Percentiles rank a stretch among this genome's conserved stretches.
Evolutionary conservation across 306 rosid species (phyloP).

Genomic region (Citrullus amarus): DNA sequence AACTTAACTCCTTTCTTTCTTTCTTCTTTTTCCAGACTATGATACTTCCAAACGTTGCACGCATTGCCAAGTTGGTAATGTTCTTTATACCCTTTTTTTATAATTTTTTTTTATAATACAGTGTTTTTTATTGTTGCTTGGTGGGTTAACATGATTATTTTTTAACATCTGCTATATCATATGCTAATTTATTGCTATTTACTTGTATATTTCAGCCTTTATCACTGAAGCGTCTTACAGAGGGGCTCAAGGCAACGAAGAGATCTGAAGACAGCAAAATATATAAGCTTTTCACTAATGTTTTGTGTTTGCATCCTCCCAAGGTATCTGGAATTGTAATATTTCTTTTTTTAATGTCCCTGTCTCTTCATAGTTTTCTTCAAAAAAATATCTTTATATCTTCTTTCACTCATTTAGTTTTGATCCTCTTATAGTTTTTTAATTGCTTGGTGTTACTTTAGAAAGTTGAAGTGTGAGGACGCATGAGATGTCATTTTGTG

Average conservation of each 20-base stretch:
- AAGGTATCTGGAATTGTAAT: slow-evolving; percentile 34
- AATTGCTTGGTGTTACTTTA: neutral
- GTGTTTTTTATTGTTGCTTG: neutral
- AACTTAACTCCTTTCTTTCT: neutral
- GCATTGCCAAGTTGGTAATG: slow-evolving; percentile 81
- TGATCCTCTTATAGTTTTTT: neutral
- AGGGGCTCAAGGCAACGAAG: slow-evolving; percentile 63
- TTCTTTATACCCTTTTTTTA: slow-evolving; percentile 10
- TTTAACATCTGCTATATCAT: neutral
- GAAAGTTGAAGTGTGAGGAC: neutral
- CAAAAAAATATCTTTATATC: neutral
- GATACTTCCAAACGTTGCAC: slow-evolving; percentile 87
- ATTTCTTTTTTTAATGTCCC: neutral
- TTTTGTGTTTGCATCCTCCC: slow-evolving; percentile 57
- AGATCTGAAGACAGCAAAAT: slow-evolving; percentile 60
- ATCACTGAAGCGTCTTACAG: slow-evolving; percentile 67
- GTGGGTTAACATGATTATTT: neutral
- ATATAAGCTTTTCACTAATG: slow-evolving; percentile 72
- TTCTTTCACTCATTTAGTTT: neutral
- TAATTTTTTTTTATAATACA: neutral
- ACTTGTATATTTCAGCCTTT: slow-evolving; percentile 48
- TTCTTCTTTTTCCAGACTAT: slow-evolving; percentile 42
- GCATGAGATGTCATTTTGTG: neutral
- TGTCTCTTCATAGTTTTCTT: neutral
- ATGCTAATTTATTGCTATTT: neutral